Evolutionary conservation across 2,329 filamentous ascomycete genomes (phyloP), one percentile per base, ranked within the genome.

Genomic region (Aspergillus proliferans): DNA sequence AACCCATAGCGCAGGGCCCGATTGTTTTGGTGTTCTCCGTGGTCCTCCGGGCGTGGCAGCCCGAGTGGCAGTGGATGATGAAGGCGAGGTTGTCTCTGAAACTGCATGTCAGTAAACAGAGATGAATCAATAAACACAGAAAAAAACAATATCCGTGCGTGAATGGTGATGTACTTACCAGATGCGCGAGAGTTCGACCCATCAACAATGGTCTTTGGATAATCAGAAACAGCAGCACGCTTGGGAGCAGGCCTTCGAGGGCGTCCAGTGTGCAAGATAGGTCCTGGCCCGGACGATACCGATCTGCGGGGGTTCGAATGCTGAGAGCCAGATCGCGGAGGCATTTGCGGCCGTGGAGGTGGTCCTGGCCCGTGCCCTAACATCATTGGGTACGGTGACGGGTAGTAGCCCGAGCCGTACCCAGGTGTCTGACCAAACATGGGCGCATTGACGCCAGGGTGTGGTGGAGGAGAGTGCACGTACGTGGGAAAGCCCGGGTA

Each of bases 1-100:
- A 24, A 97, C 88, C 92, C 93, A 97, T 18, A 97, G 83, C 0
- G 92, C 92, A 65, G 95, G 87, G 1, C 91, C 92, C 75, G 78
- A 83, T 63, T 84, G 80, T 60, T 79, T 82, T 6, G 83, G 83
- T 59, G 85, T 86, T 56, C 83, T 74, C 33, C 82, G 81, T 4
- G 82, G 82, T n/a, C 83, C 83, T 57, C 82, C 76, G 30, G 80
- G 80, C 3, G 73, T 63, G 14, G 52, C 51, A 42, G 55, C 51
- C 15, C 52, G 51, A 10, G 41, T 30, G 34, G 54, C 18, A 14
- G 52, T 49, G 8, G 43, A 47, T 24, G 47, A 46, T 42, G 52
- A 47, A 7, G 38, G 18, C 8, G 18, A 19, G 38, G 6, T 21
- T 40, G 5, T 36, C 14, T 36, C 34, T n/a, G 34, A 36, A 18